These are phyloP conservation scores for Leptomonas seymouri DNA, from an alignment of 208 protist genomes.

Conservation along the genomic window DNA sequence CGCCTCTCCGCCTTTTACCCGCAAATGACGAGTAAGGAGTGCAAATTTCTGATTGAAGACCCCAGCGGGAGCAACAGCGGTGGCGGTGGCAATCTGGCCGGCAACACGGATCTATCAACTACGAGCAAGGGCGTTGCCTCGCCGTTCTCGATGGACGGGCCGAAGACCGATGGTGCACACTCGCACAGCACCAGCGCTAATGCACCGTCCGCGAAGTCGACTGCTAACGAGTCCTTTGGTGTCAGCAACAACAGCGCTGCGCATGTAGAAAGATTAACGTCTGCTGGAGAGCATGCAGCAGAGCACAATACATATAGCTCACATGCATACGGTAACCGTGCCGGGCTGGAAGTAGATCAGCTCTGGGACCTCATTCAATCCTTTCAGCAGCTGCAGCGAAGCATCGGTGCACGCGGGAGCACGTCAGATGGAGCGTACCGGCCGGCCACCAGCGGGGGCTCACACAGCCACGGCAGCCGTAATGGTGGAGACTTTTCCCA, in stretches of 20 bases:
- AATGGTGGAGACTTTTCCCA: not conserved
- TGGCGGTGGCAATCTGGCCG: not conserved
- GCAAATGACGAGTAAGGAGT: constrained; percentile 92
- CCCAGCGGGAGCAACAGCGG: constrained; percentile 24
- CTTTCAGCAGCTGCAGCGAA: constrained; percentile 51
- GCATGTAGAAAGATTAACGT: not conserved
- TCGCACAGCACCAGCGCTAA: not conserved
- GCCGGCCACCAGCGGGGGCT: not conserved
- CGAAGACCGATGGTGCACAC: not conserved
- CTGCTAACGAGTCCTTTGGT: not conserved
- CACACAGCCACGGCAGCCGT: constrained; percentile 8
- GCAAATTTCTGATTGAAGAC: constrained; percentile 92
- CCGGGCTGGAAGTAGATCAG: constrained; percentile 79
- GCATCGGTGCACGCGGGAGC: not conserved
- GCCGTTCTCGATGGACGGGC: not conserved
- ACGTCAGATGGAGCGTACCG: not conserved
- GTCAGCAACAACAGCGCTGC: not conserved
- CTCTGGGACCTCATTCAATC: constrained; percentile 89
- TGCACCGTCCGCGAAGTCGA: not conserved
- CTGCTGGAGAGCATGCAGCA: not conserved
- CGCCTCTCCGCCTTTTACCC: constrained; percentile 93
- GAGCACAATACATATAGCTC: not conserved
- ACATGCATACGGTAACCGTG: constrained; percentile 9
- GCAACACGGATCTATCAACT: not conserved
- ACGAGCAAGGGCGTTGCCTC: not conserved